phyloP scores from a whole-genome alignment of 2,329 filamentous ascomycete species.

The Clonostachys sp. region DNA sequence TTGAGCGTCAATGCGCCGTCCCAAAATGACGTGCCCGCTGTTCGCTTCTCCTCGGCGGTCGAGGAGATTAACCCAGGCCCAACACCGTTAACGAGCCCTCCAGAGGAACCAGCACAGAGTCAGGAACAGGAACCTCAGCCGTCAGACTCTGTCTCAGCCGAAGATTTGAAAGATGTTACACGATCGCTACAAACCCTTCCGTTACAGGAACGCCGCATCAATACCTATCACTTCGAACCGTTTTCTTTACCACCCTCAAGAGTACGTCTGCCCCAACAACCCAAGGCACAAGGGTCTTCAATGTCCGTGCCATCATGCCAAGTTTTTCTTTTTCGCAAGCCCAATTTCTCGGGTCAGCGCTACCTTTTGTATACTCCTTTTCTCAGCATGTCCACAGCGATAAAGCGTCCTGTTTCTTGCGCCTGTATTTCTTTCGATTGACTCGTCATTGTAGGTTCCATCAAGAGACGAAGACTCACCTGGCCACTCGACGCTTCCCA shows the following conservation, averaged over 20 bases:
- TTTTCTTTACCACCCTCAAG: slow-evolving; percentile 82
- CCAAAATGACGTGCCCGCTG: slow-evolving; percentile 33
- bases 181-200: slow-evolving; percentile 68
- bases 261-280: slow-evolving; percentile 47
- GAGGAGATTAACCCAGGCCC: slow-evolving; percentile 55
- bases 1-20: neutral
- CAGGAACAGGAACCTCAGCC: slow-evolving; percentile 12
- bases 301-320: slow-evolving; percentile 4
- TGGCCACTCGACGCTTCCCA: slow-evolving; percentile 59
- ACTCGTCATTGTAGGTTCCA: slow-evolving; percentile 36
- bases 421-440: too few species aligned
- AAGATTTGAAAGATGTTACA: slow-evolving; percentile 68
- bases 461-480: slow-evolving; percentile 57
- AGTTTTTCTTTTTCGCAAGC: slow-evolving; percentile 6
- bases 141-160: slow-evolving; percentile 40
- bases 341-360: slow-evolving; percentile 1
- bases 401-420: too few species aligned
- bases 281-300: too few species aligned
- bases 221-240: slow-evolving; percentile 85
- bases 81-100: slow-evolving; percentile 2
- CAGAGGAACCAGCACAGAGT: slow-evolving; percentile 6
- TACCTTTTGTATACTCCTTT: neutral
- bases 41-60: slow-evolving; percentile 68
- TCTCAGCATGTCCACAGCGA: neutral
- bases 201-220: slow-evolving; percentile 78